phyloP scores from a whole-genome alignment of 257 asterid species.

The Primulina tabacum region DNA sequence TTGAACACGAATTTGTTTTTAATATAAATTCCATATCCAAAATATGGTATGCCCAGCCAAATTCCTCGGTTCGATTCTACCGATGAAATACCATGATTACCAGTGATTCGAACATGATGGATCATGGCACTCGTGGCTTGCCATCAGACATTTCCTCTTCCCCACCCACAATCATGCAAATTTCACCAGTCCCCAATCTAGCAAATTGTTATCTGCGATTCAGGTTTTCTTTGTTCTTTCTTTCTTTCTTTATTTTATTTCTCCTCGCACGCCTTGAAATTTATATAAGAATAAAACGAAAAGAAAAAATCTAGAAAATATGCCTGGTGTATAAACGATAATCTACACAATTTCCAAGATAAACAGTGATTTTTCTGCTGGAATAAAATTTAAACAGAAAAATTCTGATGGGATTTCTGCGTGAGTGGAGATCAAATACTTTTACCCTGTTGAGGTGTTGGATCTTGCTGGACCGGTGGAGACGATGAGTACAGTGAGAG shows the following conservation, averaged over 20 bases:
- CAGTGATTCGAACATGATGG: slow-evolving; percentile 18
- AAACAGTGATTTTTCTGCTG: not conserved
- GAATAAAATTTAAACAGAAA: not conserved
- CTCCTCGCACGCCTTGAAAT: not conserved
- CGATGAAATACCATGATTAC: not conserved
- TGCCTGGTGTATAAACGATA: not conserved
- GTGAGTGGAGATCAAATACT: slow-evolving; percentile 24
- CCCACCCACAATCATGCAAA: slow-evolving; percentile 36
- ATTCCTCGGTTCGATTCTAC: not conserved
- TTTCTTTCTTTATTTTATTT: not conserved
- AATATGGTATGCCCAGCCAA: not conserved
- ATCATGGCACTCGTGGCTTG: slow-evolving; percentile 56
- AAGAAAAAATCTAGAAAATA: not conserved
- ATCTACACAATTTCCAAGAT: not conserved
- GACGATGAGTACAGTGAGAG: slow-evolving; percentile 78
- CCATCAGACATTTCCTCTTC: slow-evolving; percentile 39
- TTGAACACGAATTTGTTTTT: not conserved
- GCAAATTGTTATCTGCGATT: slow-evolving; percentile 9
- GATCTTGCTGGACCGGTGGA: slow-evolving; percentile 62
- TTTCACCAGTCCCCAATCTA: slow-evolving; percentile 41
- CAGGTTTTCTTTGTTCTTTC: not conserved
- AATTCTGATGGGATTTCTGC: slow-evolving; percentile 17
- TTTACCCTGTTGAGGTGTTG: slow-evolving; percentile 67
- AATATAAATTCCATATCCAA: not conserved
- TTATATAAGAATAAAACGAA: not conserved